These are phyloP conservation scores for Leishmania turanica DNA, from an alignment of 208 protist genomes.

Conservation along the genomic window DNA sequence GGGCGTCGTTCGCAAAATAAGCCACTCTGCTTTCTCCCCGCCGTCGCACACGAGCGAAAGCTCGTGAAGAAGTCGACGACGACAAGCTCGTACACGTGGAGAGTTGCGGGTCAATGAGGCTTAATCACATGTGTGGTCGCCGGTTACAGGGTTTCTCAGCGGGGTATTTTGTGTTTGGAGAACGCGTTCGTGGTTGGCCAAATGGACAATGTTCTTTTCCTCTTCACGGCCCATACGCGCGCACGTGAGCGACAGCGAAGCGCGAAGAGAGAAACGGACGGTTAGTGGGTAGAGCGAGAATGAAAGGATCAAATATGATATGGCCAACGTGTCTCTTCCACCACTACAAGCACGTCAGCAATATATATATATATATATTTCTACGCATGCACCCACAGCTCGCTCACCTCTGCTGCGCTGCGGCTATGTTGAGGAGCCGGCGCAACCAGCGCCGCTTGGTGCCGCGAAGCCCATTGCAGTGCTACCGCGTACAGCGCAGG, in stretches of 20 bases:
- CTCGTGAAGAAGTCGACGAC: background rate
- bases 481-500: background rate
- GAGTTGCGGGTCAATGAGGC: background rate
- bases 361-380: background rate
- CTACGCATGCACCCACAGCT: background rate
- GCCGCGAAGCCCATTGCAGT: background rate
- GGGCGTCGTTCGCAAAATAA: background rate
- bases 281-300: background rate
- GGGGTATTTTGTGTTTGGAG: background rate
- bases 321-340: background rate
- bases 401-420: background rate
- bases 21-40: background rate
- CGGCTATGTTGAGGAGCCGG: background rate
- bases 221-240: background rate
- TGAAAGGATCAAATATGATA: background rate
- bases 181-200: background rate
- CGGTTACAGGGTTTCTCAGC: background rate
- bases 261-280: background rate
- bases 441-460: background rate
- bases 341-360: background rate
- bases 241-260: background rate
- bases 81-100: background rate
- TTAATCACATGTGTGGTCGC: background rate
- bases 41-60: background rate
- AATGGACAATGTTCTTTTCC: background rate